Conservation (phyloP, 441 rosid species). For the Breynia disticha region DNA sequence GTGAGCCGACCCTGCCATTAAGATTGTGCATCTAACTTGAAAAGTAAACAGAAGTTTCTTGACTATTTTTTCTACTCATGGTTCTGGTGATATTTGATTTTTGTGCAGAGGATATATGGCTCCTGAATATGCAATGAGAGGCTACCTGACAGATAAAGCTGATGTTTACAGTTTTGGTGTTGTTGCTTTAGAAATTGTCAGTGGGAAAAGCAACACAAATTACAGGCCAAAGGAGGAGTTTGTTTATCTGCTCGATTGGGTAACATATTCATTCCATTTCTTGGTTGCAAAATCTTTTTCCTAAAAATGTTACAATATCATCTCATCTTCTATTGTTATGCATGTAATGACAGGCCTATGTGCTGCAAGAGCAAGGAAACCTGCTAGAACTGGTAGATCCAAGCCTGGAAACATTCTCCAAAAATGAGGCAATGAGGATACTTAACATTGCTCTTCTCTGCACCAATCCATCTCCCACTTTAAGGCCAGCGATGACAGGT, state of each 20-base stretch:
- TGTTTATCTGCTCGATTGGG: slow-evolving; percentile 84
- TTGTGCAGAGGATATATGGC: slow-evolving; percentile 71
- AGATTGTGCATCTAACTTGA: too few species aligned
- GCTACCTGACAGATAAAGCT: slow-evolving; percentile 80
- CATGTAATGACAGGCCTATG: slow-evolving; percentile 35
- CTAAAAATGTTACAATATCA: not conserved
- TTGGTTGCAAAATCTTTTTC: not conserved
- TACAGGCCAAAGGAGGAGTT: slow-evolving; percentile 57
- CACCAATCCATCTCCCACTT: slow-evolving; percentile 52
- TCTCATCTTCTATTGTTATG: not conserved
- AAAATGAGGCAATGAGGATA: slow-evolving; percentile 41
- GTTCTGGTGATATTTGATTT: not conserved
- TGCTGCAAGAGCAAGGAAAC: slow-evolving; percentile 40
- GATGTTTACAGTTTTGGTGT: slow-evolving; percentile 86
- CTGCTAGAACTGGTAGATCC: slow-evolving; percentile 49
- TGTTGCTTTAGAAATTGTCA: slow-evolving; percentile 57
- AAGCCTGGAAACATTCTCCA: slow-evolving; percentile 32
- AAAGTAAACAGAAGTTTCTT: not conserved
- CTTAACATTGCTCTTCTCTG: slow-evolving; percentile 49
- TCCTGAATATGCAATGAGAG: slow-evolving; percentile 89
- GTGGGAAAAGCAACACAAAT: slow-evolving; percentile 73
- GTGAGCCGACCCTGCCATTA: slow-evolving; percentile 39
- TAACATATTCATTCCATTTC: slow-evolving; percentile 12
- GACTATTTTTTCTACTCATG: not conserved
- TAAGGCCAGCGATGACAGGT: slow-evolving; percentile 63